Base-by-base conservation (phyloP, 495 filamentous ascomycete species). In the Neurospora tetrasperma region DNA sequence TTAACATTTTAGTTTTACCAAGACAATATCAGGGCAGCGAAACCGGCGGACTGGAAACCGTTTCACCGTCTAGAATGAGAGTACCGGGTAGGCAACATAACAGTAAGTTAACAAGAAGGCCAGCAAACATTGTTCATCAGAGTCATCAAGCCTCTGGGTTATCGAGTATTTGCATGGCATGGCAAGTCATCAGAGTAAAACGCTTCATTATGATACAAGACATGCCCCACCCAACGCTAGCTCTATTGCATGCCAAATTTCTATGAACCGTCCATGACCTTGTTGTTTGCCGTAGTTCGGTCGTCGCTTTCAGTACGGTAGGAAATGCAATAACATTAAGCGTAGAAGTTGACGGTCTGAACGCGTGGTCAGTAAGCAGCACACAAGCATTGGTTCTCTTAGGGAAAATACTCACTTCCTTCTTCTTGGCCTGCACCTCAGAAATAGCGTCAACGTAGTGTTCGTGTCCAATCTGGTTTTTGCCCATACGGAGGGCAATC, bases 371-470 rank as follows among this genome's bases (percentile, higher is more conserved):
- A 84, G 84, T 69, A 77, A 66, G 3, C 62, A 10, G 14, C 10
- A 23, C 38, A 27, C 48, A 66, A 41, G 43, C n/a, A 43, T n/a
- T 7, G n/a, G 43, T n/a, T 35, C 20, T 18, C 42, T 10, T 16
- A 8, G 44, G 48, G 20, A 20, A 31, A 4, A 2, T 16, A 83
- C 83, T 90, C 88, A 86, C 84, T 73, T 94, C 92, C 87, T 95
- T 97, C 93, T 97, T 97, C 92, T 98, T 98, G 69, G 93, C 90
- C 82, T 97, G 93, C 76, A 99, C 96, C 81, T 99, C 96, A 27
- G 93, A 86, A 79, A 99, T 98, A 70, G 96, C 96, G 88, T 99
- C 96, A 35, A 99, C 96, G 81, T 98, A 99, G 84, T 99, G 94
- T 86, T 99, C 96, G 77, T 99, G 96, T 72, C 91, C 90, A 75